Evolutionary conservation across 768 basidiomycete species (phyloP), one percentile per base, ranked within the genome.

Genomic region (Leccinum rimulosum): DNA sequence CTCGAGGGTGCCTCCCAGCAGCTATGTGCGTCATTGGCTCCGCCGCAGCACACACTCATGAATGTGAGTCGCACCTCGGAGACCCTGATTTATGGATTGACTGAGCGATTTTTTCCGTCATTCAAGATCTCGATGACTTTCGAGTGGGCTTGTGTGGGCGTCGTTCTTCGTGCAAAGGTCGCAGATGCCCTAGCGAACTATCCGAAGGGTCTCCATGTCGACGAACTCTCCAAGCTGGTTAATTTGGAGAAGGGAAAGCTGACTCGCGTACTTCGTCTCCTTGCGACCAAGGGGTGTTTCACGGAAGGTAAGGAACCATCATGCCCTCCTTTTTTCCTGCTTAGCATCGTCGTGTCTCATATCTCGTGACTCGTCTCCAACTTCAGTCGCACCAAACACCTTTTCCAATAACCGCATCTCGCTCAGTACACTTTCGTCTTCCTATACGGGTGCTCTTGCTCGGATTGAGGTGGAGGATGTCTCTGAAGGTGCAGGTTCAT

Each of bases 391-490:
- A 9, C 62, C 63, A 9, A 65, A 73, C 17, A 56, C 56, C 0
- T 75, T 73, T 59, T 68, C 72, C 11, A 75, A 75, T 54, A 75
- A 71, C 48, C 74, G 72, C n/a, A 63, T 74, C 28, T 75, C 74
- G 3, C 65, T 73, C 9, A 50, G 69, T 1, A 64, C 70, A 8
- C 62, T 58, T 45, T 65, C 67, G 11, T 53, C 8, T 31, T 66
- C 54, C 22, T 45, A 0, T 17, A n/a, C 43, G 19, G 43, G 43
- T 45, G 43, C 43, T 45, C 43, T 45, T n/a, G 43, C 43, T 5
- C 43, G 43, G 19, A 45, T 45, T 19, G 43, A 45, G 19, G 43
- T 45, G 10, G n/a, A 45, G 10, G 43, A 45, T 45, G 43, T 45
- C 19, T 45, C 43, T 12, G n/a, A 45, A 45, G 43, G n/a, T 45